These are phyloP conservation scores for Oryza rufipogon DNA, from an alignment of 176 grass and related monocot species.

Conservation along the genomic window DNA sequence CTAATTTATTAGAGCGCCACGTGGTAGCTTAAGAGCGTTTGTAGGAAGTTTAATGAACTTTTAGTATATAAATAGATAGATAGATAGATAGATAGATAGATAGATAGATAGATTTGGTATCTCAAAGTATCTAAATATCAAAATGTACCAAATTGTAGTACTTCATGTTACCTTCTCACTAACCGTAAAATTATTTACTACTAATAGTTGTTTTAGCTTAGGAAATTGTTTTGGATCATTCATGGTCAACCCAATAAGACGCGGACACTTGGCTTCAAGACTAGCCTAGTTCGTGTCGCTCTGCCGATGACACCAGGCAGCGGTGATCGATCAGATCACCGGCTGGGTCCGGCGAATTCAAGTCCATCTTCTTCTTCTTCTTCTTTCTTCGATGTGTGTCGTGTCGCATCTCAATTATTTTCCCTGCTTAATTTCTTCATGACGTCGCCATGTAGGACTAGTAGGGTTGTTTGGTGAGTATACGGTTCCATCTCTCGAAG, in stretches of 20 bases:
- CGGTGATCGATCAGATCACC: background rate
- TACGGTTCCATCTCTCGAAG: background rate
- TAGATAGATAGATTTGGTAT: too few relatives aligned
- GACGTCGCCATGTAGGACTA: background rate
- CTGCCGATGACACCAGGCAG: background rate
- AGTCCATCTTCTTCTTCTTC: slow-evolving; percentile 18
- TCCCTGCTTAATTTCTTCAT: background rate
- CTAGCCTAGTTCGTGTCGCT: slow-evolving; percentile 13
- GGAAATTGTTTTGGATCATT: slow-evolving; percentile 3
- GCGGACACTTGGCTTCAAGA: slow-evolving; percentile 13
- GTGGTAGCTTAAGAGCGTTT: too few relatives aligned
- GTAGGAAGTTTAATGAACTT: too few relatives aligned
- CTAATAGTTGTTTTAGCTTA: background rate
- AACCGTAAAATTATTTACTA: background rate
- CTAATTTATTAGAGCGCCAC: too few relatives aligned
- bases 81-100: too few relatives aligned
- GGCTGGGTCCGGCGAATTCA: background rate
- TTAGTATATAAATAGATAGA: too few relatives aligned
- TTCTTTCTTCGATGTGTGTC: too few relatives aligned
- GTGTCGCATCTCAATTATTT: slow-evolving; percentile 15
- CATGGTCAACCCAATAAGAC: background rate
- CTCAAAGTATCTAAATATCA: too few relatives aligned
- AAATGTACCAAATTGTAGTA: too few relatives aligned
- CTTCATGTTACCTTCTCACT: too few relatives aligned
- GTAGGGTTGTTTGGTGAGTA: background rate